A percentile compares a stretch with the other conserved stretches of the same genome.
Evolutionary conservation across 179 eudicot genomes (phyloP).

Genomic region (Spinacia oleracea): DNA sequence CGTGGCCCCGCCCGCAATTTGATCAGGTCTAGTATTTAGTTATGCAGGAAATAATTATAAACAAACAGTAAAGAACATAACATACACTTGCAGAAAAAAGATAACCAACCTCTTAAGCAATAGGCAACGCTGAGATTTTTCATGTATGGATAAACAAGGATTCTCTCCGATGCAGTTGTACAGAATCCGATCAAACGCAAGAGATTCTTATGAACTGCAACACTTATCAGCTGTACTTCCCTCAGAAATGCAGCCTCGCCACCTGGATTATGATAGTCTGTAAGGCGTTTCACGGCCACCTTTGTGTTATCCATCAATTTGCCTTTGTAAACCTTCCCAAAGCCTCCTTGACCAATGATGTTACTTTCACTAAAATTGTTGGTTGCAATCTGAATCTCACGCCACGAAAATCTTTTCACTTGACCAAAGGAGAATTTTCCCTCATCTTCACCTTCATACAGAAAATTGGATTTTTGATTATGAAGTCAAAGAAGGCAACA

Average conservation of each 20-base stretch:
- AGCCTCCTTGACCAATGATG: constrained; percentile 93
- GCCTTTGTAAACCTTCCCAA: constrained; percentile 90
- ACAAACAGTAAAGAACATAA: background rate
- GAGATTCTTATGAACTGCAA: constrained; percentile 89
- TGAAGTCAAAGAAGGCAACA: background rate
- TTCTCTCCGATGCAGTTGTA: constrained; percentile 74
- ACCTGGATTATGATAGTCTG: constrained; percentile 70
- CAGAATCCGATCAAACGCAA: constrained; percentile 93
- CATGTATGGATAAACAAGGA: constrained; percentile 96
- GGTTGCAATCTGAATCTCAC: constrained; percentile 83
- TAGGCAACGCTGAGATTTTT: constrained; percentile 87
- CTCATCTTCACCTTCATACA: constrained; percentile 72
- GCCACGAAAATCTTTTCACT: constrained; percentile 83
- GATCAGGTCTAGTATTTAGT: too few relatives aligned
- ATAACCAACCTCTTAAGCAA: constrained; percentile 72
- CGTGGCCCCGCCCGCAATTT: too few relatives aligned
- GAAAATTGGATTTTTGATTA: background rate
- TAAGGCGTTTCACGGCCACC: constrained; percentile 89
- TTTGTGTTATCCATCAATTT: constrained; percentile 54
- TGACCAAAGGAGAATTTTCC: constrained; percentile 71
- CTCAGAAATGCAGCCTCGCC: constrained; percentile 92
- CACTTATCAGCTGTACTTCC: constrained; percentile 83
- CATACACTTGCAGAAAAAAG: background rate
- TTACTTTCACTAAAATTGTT: constrained; percentile 71
- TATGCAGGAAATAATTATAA: background rate